phyloP scores from a whole-genome alignment of 2,329 filamentous ascomycete genomes.

The Zarea fungicola region DNA sequence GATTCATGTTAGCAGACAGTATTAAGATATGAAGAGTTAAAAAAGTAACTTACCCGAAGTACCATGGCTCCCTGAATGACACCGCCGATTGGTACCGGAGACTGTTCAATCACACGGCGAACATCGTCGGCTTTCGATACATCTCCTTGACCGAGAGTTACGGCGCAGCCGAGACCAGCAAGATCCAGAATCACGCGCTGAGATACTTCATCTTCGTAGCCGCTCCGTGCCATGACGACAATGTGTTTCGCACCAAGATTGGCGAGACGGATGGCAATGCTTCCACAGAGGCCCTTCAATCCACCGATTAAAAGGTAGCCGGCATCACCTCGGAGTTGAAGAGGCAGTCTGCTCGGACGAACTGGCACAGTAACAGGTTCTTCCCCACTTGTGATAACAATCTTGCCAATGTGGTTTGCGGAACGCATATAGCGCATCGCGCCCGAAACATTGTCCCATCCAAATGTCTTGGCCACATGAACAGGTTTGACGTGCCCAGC shows the following conservation, averaged over 20 bases:
- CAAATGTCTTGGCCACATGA: conserved; percentile 20
- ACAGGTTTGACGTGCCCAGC: conserved; percentile 19
- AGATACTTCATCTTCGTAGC: conserved; percentile 15
- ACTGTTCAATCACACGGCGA: conserved; percentile 8
- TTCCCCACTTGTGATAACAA: conserved; percentile 12
- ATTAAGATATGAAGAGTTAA: background rate
- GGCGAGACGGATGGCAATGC: conserved; percentile 23
- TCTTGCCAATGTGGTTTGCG: conserved; percentile 37
- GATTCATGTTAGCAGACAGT: background rate
- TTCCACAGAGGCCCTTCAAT: conserved; percentile 23
- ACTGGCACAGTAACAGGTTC: background rate
- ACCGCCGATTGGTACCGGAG: conserved; percentile 26
- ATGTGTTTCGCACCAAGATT: conserved; percentile 23
- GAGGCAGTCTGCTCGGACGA: background rate
- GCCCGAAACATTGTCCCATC: conserved; percentile 24
- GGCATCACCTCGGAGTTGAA: conserved; percentile 1
- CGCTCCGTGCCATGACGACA: conserved; percentile 22
- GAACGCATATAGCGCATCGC: conserved; percentile 36
- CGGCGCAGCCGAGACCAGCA: conserved; percentile 16
- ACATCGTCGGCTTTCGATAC: conserved; percentile 22
- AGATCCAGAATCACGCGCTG: conserved; percentile 16
- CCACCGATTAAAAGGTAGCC: conserved; percentile 26
- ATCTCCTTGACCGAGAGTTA: conserved; percentile 22
- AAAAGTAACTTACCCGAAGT: conserved; percentile 8
- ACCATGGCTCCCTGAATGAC: conserved; percentile 35